phyloP scores from a whole-genome alignment of 306 rosid species.

The Vachellia pachyceras region DNA sequence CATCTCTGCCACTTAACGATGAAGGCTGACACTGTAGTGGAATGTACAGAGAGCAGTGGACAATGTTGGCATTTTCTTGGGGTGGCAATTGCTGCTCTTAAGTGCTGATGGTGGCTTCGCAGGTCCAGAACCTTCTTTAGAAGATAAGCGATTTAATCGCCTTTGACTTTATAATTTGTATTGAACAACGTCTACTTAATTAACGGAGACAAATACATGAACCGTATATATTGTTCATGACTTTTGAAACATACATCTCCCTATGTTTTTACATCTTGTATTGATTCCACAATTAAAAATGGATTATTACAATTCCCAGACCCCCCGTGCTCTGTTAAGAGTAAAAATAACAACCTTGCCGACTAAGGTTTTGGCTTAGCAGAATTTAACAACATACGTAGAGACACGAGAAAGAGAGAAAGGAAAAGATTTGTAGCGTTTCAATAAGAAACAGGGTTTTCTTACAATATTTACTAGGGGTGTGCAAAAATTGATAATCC shows the following conservation, averaged over 20 bases:
- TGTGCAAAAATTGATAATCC: too few relatives aligned
- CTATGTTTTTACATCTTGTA: background rate
- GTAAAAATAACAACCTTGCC: background rate
- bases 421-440: background rate
- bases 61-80: background rate
- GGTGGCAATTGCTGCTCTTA: conserved; percentile 2
- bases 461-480: too few relatives aligned
- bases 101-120: conserved; percentile 4
- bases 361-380: background rate
- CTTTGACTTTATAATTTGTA: background rate
- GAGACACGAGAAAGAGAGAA: background rate
- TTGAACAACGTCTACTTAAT: background rate
- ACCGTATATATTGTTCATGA: background rate
- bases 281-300: background rate
- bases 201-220: background rate
- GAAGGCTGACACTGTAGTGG: background rate
- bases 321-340: background rate
- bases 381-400: background rate
- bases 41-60: background rate
- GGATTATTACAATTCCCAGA: background rate
- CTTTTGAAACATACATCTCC: background rate
- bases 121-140: background rate
- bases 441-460: background rate
- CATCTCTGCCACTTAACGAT: too few relatives aligned
- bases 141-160: background rate